Percentiles rank a stretch among this genome's conserved stretches.
phyloP scores from a whole-genome alignment of 1,284 basidiomycete genomes.

The Irpex lacteus region DNA sequence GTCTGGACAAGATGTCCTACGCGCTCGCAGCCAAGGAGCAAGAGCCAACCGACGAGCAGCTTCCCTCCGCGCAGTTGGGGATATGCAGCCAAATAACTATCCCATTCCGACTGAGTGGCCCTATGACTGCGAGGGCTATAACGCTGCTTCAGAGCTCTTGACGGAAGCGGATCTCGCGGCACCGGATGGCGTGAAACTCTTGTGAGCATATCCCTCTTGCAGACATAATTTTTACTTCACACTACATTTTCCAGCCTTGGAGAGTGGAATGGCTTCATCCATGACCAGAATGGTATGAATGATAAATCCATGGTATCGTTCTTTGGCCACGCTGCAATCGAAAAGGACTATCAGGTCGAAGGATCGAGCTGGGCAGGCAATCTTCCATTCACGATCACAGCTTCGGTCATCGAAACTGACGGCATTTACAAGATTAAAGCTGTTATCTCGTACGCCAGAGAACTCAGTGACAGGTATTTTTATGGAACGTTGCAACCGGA shows the following conservation, averaged over 20 bases:
- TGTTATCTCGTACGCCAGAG: constrained; percentile 9
- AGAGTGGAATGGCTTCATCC: constrained; percentile 20
- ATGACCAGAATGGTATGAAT: constrained; percentile 6
- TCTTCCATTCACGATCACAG: constrained; percentile 11
- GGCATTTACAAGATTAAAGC: constrained; percentile 8
- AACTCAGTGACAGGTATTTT: constrained; percentile 7
- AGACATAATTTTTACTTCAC: not conserved
- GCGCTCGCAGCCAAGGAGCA: constrained; percentile 6
- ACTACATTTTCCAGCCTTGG: constrained; percentile 14
- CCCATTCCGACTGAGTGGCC: not conserved
- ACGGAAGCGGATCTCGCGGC: not conserved
- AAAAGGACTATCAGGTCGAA: constrained; percentile 9
- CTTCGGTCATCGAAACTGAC: constrained; percentile 6
- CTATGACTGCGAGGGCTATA: not conserved
- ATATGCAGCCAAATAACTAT: not conserved
- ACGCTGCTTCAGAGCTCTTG: not conserved
- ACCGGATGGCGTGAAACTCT: not conserved
- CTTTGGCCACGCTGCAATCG: constrained; percentile 7
- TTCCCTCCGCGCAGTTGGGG: not conserved
- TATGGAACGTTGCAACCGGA: constrained; percentile 5
- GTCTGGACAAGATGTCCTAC: constrained; percentile 10
- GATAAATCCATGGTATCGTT: constrained; percentile 17
- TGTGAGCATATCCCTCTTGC: not conserved
- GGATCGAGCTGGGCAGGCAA: constrained; percentile 10
- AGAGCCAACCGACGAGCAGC: constrained; percentile 2